Percentiles rank a stretch among this genome's conserved stretches.
phyloP scores from a whole-genome alignment of 2,329 filamentous ascomycete species.

The Aureobasidium pullulans region DNA sequence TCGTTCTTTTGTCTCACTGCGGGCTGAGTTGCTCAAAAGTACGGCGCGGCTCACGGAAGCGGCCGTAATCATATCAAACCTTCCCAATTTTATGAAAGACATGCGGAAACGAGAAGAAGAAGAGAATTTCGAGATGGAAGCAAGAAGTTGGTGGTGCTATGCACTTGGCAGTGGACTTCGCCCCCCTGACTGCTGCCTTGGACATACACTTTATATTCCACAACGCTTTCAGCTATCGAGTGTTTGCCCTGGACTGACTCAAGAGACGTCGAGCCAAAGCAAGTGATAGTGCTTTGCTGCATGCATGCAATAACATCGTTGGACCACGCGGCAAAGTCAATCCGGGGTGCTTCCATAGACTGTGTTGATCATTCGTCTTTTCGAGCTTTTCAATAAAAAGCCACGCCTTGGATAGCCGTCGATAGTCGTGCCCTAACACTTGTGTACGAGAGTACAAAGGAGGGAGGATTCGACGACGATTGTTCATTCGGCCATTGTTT shows the following conservation, averaged over 20 bases:
- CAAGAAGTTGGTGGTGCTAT: not conserved
- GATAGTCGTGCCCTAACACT: not conserved
- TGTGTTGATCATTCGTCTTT: conserved; percentile 2
- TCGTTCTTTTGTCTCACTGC: not conserved
- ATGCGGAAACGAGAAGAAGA: not conserved
- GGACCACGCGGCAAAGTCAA: not conserved
- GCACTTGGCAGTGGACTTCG: too few relatives aligned
- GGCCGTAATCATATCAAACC: conserved; percentile 9
- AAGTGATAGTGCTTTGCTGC: not conserved
- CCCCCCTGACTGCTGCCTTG: not conserved
- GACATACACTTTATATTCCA: not conserved
- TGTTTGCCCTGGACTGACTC: not conserved
- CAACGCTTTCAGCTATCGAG: not conserved
- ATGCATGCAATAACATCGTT: not conserved
- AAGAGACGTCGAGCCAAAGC: not conserved
- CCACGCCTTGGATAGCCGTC: not conserved
- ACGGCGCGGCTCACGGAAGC: not conserved
- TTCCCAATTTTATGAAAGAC: not conserved
- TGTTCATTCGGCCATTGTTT: not conserved
- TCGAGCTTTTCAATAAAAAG: conserved; percentile 2
- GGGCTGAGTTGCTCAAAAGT: not conserved
- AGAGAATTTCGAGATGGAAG: not conserved
- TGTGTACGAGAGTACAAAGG: not conserved
- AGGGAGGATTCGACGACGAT: not conserved
- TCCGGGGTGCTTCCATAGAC: not conserved